These are phyloP conservation scores for Flaveria ramosissima DNA, from an alignment of 129 eudicot genomes.

Conservation along the genomic window DNA sequence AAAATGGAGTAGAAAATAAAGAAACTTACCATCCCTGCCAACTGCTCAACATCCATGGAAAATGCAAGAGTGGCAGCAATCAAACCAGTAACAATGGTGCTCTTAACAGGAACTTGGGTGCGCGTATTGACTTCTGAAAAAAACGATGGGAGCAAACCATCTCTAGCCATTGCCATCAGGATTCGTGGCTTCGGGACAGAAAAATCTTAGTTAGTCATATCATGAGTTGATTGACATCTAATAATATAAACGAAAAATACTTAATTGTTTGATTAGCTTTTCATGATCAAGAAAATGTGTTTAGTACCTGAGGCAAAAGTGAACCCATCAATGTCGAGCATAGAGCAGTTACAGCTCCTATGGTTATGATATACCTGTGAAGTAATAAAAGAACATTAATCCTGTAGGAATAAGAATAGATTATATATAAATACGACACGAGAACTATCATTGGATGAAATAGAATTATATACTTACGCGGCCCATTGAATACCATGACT, in stretches of 20 bases:
- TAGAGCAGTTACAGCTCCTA: slow-evolving; percentile 92
- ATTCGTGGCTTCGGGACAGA: slow-evolving; percentile 72
- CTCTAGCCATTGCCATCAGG: slow-evolving; percentile 99
- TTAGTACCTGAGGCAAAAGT: slow-evolving; percentile 81
- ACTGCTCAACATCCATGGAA: slow-evolving; percentile 88
- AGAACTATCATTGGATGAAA: not conserved
- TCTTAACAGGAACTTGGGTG: slow-evolving; percentile 85
- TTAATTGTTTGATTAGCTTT: slow-evolving; percentile 10
- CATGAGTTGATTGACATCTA: not conserved
- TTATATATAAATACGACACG: not conserved
- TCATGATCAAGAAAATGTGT: not conserved
- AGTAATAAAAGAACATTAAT: not conserved
- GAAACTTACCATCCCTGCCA: slow-evolving; percentile 90
- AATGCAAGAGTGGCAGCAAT: slow-evolving; percentile 77
- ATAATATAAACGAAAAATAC: not conserved
- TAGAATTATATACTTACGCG: slow-evolving; percentile 58
- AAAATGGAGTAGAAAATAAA: not conserved
- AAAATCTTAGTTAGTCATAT: slow-evolving; percentile 12
- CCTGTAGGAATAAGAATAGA: not conserved
- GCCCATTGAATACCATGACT: slow-evolving; percentile 91
- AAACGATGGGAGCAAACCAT: slow-evolving; percentile 88
- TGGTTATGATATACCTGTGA: slow-evolving; percentile 71
- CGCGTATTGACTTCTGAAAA: slow-evolving; percentile 70
- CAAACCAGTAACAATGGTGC: slow-evolving; percentile 76
- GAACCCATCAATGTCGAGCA: slow-evolving; percentile 94